These are phyloP conservation scores for Edaphochlamys debaryana DNA, from an alignment of 139 green algal species.

Conservation along the genomic window DNA sequence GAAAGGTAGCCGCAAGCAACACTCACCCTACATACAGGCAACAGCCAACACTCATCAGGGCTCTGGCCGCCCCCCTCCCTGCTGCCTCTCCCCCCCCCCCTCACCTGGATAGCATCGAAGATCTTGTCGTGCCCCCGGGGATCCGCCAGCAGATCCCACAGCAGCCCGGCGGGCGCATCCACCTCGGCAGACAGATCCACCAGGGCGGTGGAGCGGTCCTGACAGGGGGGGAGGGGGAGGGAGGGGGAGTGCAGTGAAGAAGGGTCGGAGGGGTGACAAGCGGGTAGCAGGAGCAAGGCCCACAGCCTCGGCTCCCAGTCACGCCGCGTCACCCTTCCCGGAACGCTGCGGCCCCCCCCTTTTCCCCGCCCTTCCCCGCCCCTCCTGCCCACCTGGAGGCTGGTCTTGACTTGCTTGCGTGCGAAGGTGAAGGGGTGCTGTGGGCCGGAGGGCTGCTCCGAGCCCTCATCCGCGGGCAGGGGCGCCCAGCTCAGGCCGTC, in stretches of 20 bases:
- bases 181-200: neutral
- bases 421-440: neutral
- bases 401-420: conserved; percentile 12
- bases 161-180: conserved; percentile 7
- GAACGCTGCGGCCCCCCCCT: too few relatives aligned
- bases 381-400: neutral
- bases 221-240: neutral
- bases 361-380: too few relatives aligned
- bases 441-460: too few relatives aligned
- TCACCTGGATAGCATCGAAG: conserved; percentile 61
- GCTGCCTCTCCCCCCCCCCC: too few relatives aligned
- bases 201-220: conserved; percentile 21
- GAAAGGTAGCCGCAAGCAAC: too few relatives aligned
- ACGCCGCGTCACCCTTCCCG: too few relatives aligned
- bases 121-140: conserved; percentile 44
- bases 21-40: too few relatives aligned
- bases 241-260: neutral
- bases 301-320: too few relatives aligned
- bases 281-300: neutral
- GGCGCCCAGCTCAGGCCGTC: too few relatives aligned
- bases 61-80: too few relatives aligned
- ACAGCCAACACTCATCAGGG: too few relatives aligned
- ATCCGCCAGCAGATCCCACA: conserved; percentile 61
- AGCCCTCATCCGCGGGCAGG: neutral
- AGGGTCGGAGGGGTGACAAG: neutral